Conservation (phyloP, 805 yeast genomes). For the Maudiozyma turicensis region DNA sequence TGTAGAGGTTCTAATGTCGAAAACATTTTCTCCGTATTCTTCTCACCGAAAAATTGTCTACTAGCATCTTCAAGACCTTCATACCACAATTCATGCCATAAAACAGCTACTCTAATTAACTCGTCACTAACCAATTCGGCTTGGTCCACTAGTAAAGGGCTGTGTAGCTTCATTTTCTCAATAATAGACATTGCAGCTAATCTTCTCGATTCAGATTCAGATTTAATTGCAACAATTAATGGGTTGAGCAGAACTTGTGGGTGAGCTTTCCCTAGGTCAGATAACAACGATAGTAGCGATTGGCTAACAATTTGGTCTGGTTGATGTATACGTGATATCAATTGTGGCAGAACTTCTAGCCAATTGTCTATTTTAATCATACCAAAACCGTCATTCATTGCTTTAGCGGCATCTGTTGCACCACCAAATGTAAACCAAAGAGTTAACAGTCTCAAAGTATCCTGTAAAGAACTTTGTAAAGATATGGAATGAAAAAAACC, state of each 20-base stretch:
- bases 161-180: constrained; percentile 81
- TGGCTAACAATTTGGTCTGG: constrained; percentile 77
- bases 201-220: constrained; percentile 79
- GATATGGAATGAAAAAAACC: constrained; percentile 92
- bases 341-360: constrained; percentile 88
- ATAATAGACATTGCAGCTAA: constrained; percentile 81
- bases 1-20: constrained; percentile 82
- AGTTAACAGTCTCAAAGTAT: constrained; percentile 75
- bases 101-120: constrained; percentile 81
- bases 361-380: constrained; percentile 85
- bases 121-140: constrained; percentile 85
- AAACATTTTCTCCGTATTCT: constrained; percentile 90
- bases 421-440: constrained; percentile 95
- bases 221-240: constrained; percentile 83
- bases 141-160: constrained; percentile 71
- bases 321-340: constrained; percentile 89
- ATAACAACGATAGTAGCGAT: constrained; percentile 62
- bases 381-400: constrained; percentile 77
- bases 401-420: constrained; percentile 72
- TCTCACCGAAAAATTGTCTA: constrained; percentile 81
- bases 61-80: constrained; percentile 95
- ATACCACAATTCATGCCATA: constrained; percentile 96
- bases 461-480: constrained; percentile 79
- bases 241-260: constrained; percentile 95
- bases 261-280: constrained; percentile 83